Evolutionary conservation across 495 filamentous ascomycete species (phyloP), one percentile per base, ranked within the genome.

Genomic region (Peziza echinospora): DNA sequence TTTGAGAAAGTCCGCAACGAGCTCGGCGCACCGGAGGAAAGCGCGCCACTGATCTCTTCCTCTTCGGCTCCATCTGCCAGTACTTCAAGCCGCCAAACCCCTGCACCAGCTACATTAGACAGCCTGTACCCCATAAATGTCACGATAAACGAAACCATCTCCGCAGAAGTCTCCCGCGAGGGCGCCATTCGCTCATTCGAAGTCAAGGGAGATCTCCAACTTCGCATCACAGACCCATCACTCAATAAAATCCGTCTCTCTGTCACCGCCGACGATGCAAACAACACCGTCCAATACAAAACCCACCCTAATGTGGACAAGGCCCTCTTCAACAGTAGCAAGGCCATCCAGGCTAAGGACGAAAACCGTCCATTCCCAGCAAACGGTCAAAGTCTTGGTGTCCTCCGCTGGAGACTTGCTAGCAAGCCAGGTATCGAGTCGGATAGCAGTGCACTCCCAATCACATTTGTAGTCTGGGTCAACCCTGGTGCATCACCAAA

Each of bases 271-370:
- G 76, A 76, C 44, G 67, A 82, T 5, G 79, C 73, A 21, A 75
- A 80, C 51, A 80, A 80, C 44, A 84, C 77, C 19, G 41, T 43
- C 11, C 84, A 92, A 59, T 87, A 93, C 66, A 76, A 79, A 43
- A 87, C 86, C 11, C 87, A 94, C 57, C 87, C 87, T 37, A 93
- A 96, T 62, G 87, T 94, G 37, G 87, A 96, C 65, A 84, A 79
- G 58, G 68, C 70, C 26, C 67, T 78, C 10, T 96, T 93, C 66
- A 82, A 75, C 53, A 78, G 66, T 56, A 71, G 71, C 48, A 84
- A 78, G 49, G 67, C 64, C 17, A 85, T 96, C 47, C 87, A 94
- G 61, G 71, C 93, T 51, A 79, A 80, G 59, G 87, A 93, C 53
- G 67, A 69, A 9, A 65, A 78, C 7, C 85, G 80, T 59, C 81